Evolutionary conservation across 139 green algal species (phyloP), one percentile per base, ranked within the genome.

Genomic region (Axilococcus clingmanii): DNA sequence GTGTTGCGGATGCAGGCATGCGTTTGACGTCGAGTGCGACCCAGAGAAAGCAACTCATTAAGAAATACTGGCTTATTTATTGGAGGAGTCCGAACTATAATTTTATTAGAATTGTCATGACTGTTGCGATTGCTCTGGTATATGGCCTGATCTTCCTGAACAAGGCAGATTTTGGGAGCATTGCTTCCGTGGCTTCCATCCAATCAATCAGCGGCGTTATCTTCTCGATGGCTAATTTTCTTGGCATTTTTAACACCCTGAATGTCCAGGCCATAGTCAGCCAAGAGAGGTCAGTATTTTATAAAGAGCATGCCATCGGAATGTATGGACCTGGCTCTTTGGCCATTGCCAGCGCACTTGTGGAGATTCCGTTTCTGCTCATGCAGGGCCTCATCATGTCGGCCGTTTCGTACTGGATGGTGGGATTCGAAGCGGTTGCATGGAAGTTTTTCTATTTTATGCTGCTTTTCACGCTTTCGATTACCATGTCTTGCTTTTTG

Each of bases 201-300:
- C 70, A 78, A 44, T 73, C 73, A 48, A 66, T 78, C 40, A 68
- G 72, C 65, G 49, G 55, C 25, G 37, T 74, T 14, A 61, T 59
- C 6, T 72, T 71, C 40, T 38, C 48, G 5, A 44, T 72, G 22
- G 30, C 32, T 29, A 64, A 61, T 4, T 74, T 71, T 44, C 34
- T 56, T 47, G 72, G 71, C 37, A 79, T 78, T 55, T 79, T 74
- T 56, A 79, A 79, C 36, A 44, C 40, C 32, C 72, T 76, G 61
- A 71, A 50, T 50, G 49, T 57, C 1, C 23, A 44, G 23, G 30
- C 49, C 11, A 23, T 57, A 11, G 43, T 57, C 7, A 44, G 19
- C 33, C 22, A 0, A 15, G 65, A 73, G 40, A 50, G 65, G 3
- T 19, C 32, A 5, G 65, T 73, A 1, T 60, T 61, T 25, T 73